These are phyloP conservation scores for Takashimella koratensis DNA, from an alignment of 1,284 basidiomycete genomes.

Conservation along the genomic window DNA sequence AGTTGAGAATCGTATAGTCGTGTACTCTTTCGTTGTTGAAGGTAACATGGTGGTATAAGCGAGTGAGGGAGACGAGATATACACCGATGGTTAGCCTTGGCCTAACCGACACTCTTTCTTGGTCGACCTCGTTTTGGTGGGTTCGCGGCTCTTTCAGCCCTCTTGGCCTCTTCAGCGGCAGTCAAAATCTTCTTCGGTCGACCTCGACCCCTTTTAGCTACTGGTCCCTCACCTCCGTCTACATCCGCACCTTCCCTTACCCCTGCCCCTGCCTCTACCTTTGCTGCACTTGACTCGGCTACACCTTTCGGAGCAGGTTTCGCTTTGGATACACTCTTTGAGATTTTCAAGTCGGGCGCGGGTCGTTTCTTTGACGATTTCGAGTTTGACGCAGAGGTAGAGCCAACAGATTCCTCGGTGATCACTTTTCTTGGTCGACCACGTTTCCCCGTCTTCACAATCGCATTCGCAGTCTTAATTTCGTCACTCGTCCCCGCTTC, in stretches of 20 bases:
- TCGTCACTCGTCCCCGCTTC: no score
- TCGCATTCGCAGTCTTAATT: neutral
- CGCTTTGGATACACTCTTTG: no score
- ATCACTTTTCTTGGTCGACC: neutral
- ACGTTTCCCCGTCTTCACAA: neutral
- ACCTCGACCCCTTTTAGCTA: neutral
- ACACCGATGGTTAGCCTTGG: no score
- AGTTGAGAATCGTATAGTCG: no score
- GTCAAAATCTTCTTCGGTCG: neutral
- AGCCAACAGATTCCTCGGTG: neutral
- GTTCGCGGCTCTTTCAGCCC: slow-evolving; percentile 12
- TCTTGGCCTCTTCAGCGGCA: slow-evolving; percentile 7
- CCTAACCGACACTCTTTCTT: neutral
- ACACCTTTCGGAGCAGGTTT: no score
- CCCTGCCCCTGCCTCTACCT: no score
- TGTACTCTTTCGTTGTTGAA: no score
- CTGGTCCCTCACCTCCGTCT: neutral
- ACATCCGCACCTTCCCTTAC: no score
- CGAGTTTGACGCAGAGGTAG: neutral
- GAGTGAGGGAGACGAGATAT: no score
- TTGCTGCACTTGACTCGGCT: no score
- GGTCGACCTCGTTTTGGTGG: neutral
- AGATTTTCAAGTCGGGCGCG: neutral
- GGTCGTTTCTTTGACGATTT: neutral
- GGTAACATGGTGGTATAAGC: no score